Conservation (phyloP, 2,329 filamentous ascomycete genomes). For the Gnomoniopsis smithogilvyi region DNA sequence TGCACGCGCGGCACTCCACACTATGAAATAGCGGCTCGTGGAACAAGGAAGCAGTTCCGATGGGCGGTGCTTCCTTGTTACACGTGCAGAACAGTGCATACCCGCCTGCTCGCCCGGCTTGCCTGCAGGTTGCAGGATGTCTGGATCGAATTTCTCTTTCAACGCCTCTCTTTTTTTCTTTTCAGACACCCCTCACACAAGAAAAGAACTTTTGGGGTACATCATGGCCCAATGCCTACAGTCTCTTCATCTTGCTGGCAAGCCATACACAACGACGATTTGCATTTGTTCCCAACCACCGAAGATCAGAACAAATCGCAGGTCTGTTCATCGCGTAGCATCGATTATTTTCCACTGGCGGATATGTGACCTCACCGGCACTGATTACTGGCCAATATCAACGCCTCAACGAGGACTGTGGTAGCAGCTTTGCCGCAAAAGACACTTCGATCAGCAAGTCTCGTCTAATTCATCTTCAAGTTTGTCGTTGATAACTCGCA, state of each 20-base stretch:
- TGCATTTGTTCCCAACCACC: no score
- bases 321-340: background rate
- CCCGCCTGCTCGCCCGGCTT: background rate
- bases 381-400: no score
- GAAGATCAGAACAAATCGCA: background rate
- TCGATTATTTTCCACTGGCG: background rate
- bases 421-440: no score
- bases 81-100: conserved; percentile 7
- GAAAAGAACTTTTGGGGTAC: background rate
- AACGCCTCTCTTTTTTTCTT: background rate
- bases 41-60: background rate
- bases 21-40: no score
- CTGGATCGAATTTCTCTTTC: background rate
- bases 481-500: no score
- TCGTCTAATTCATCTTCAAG: no score
- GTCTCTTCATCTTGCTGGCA: no score
- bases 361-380: no score
- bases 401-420: background rate
- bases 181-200: background rate
- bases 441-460: no score
- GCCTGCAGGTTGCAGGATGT: background rate
- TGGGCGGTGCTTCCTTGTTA: background rate
- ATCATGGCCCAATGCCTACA: no score
- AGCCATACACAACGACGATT: no score
- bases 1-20: background rate